phyloP scores from a whole-genome alignment of 345 rosid species.

The Pistacia vera region DNA sequence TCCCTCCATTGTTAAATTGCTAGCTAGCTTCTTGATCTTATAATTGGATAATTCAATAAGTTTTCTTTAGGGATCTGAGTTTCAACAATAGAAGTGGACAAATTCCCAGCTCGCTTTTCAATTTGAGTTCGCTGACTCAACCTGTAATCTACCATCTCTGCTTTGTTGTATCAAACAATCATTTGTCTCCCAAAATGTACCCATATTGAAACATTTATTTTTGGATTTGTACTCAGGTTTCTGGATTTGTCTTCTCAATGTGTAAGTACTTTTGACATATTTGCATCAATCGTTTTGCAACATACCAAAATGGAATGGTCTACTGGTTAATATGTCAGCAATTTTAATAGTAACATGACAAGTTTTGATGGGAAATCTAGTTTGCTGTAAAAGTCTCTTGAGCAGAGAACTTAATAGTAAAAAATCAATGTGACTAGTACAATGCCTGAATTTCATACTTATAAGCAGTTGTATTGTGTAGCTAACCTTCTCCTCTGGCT shows the following conservation, averaged over 20 bases:
- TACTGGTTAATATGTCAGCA: too few species aligned
- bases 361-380: too few species aligned
- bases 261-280: slow-evolving; percentile 41
- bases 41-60: background rate
- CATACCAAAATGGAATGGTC: background rate
- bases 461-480: background rate
- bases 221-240: slow-evolving; percentile 51
- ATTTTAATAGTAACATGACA: too few species aligned
- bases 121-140: slow-evolving; percentile 27
- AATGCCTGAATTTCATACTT: too few species aligned
- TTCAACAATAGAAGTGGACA: slow-evolving; percentile 48
- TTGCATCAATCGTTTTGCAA: too few species aligned
- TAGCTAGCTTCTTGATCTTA: background rate
- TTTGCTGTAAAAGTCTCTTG: too few species aligned
- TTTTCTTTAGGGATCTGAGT: slow-evolving; percentile 56
- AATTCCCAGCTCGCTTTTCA: slow-evolving; percentile 29
- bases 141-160: slow-evolving; percentile 51
- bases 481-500: background rate
- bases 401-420: too few species aligned
- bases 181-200: slow-evolving; percentile 1
- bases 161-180: background rate
- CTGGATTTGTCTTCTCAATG: slow-evolving; percentile 43
- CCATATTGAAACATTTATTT: slow-evolving; percentile 6
- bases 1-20: background rate
- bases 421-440: too few species aligned